Base-by-base conservation (phyloP, 305 asterid genomes). In the Solanum chacoense region DNA sequence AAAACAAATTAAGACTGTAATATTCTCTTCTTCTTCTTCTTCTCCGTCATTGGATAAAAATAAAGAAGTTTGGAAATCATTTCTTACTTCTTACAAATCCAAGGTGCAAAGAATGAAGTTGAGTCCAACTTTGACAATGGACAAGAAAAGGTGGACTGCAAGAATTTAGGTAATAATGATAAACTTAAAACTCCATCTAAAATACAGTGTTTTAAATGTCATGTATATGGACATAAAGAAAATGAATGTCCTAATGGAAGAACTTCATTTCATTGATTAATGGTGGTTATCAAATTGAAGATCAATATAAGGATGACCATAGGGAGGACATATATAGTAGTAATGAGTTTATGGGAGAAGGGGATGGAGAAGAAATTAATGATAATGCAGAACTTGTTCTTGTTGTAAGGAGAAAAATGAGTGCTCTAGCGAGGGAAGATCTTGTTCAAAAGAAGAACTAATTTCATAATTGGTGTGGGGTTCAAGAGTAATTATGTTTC, bases 401-500 rank as follows among this genome's bases (percentile, higher is more conserved):
- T 28, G 20, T 12, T 26, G 76, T 26, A 2, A 71, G 35, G 20
- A 71, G 76, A 28, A 28, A 9, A 11, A 24, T 71, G 35, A 71
- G 22, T 28, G 20, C 20, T 11, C 76, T 26, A 71, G 10, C 3
- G 1, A 28, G 5, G 1, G 20, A 71, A 71, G 22, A 71, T 71
- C 35, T 71, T 26, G 35, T 28, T 26, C 9, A 72, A 63, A 71
- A 13, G 20, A 4, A 71, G 76, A 67, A 67, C 1, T n/a, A 24
- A 7, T 67, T 67, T 67, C 31, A 67, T 67, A 24, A n/a, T 67
- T 67, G 14, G 74, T 9, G 16, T 67, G 8, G 93, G 78, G 50
- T 79, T 90, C 45, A 89, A 90, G 22, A 88, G 89, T 59, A 90
- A 88, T 42, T 90, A 90, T 87, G 85, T 65, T 83, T 86, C 35